Percentiles rank a stretch among this genome's conserved stretches.
Evolutionary conservation across 2,329 filamentous ascomycete genomes (phyloP).

Genomic region (Ceratocystis huliohia): DNA sequence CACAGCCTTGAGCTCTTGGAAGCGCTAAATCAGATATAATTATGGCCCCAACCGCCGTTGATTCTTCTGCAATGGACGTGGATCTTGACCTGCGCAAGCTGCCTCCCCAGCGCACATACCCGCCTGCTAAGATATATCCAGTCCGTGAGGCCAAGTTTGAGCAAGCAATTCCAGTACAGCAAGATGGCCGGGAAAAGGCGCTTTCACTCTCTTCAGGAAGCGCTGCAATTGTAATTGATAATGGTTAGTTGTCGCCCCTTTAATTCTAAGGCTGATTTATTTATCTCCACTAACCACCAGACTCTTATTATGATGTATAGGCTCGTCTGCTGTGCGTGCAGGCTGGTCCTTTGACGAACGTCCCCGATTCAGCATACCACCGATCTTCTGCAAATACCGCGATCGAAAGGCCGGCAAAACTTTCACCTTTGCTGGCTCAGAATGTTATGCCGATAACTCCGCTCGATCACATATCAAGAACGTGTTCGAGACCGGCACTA

Average conservation of each 20-base stretch:
- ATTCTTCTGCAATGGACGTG: constrained; percentile 27
- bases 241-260: constrained; percentile 49
- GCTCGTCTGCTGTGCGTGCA: constrained; percentile 76
- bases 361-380: constrained; percentile 71
- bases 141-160: constrained; percentile 51
- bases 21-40: constrained; percentile 17
- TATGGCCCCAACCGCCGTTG: constrained; percentile 45
- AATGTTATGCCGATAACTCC: constrained; percentile 90
- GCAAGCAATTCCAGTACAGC: constrained; percentile 39
- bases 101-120: constrained; percentile 36
- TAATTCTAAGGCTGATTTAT: not conserved
- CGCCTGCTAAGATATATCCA: constrained; percentile 45
- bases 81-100: constrained; percentile 30
- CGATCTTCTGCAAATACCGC: constrained; percentile 87
- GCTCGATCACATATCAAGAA: constrained; percentile 81
- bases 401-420: constrained; percentile 88
- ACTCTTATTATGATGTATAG: constrained; percentile 33
- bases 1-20: constrained; percentile 14
- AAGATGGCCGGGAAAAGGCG: constrained; percentile 60
- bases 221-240: constrained; percentile 91
- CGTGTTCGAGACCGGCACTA: constrained; percentile 80
- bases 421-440: constrained; percentile 80
- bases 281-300: constrained; percentile 20
- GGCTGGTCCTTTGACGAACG: constrained; percentile 86
- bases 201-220: constrained; percentile 40